Evolutionary conservation across 805 yeast species (phyloP), one percentile per base, ranked within the genome.

Genomic region (Grigorovia jiainica): DNA sequence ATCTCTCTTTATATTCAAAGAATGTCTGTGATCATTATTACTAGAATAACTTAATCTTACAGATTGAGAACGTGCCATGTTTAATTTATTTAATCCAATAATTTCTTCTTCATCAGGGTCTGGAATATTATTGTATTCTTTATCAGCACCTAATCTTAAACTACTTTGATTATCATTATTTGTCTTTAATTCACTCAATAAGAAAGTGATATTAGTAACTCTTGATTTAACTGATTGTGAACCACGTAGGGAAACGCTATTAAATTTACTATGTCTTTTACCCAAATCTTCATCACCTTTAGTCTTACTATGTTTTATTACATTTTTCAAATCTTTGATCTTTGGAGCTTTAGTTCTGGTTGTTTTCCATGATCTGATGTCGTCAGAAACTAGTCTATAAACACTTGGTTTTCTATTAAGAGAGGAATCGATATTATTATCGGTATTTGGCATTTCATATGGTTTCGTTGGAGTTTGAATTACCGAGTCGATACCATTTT

Each of bases 61-160:
- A 4, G 60, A 47, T 27, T 57, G 52, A 1, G 63, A 54, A 39
- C 61, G 50, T 9, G 61, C 61, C 7, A 57, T 45, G 37, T 58
- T 63, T 10, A 47, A 41, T 35, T 55, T 56, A 33, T 59, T 63
- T 34, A 62, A 42, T 5, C 61, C 65, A 19, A 57, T 48, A 7
- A 57, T 51, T 15, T 60, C 60, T 38, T 59, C 65, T 41, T 61
- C 65, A 44, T 60, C 61, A 2, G 64, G 63, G 44, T 60, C 64
- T 17, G 45, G 47, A 20, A 61, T 54, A 37, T 47, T 56, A 18
- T 50, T 45, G 13, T 36, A 20, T 1, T 36, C 39, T 27, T 27
- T 27, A 27, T 27, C 31, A 27, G 31, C 31, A 27, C 31, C 31
- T 13, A 13, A 27, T 27, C 15, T 27, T 13, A 15, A 13, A 27